phyloP scores from a whole-genome alignment of 2,329 filamentous ascomycete species.

The Fusarium sp. region DNA sequence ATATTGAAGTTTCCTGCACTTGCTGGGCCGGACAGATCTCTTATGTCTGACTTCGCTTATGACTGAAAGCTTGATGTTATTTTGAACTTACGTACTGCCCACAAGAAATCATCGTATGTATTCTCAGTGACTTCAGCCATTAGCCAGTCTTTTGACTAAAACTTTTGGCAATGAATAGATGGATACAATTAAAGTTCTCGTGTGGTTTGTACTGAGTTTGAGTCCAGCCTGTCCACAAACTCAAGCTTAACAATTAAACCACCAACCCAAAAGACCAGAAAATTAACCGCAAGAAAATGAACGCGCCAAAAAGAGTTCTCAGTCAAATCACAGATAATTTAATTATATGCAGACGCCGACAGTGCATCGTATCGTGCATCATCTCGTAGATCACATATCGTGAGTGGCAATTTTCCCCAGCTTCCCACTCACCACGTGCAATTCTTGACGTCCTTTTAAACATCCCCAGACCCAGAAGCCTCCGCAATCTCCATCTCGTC shows the following conservation, averaged over 20 bases:
- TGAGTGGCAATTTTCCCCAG: slow-evolving; percentile 26
- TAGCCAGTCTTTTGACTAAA: too few species aligned
- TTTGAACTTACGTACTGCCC: too few species aligned
- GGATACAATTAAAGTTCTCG: too few species aligned
- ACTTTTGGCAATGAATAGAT: too few species aligned
- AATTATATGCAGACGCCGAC: background rate
- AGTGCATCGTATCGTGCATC: background rate
- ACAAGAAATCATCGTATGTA: too few species aligned
- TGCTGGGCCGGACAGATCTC: too few species aligned
- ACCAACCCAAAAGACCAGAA: background rate
- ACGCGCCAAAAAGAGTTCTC: background rate
- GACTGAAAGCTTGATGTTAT: too few species aligned
- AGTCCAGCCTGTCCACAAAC: too few species aligned
- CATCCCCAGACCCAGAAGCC: slow-evolving; percentile 22
- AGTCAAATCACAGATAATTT: background rate
- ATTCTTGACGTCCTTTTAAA: background rate
- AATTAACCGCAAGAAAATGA: background rate
- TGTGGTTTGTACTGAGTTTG: too few species aligned
- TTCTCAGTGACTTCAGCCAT: too few species aligned
- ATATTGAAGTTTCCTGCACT: too few species aligned
- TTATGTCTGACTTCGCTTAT: too few species aligned
- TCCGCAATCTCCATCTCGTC: slow-evolving; percentile 18
- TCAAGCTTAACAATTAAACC: background rate
- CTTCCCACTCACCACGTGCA: slow-evolving; percentile 2
- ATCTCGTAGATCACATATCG: background rate